Percentiles rank a stretch among this genome's conserved stretches.
phyloP scores from a whole-genome alignment of 1,139 yeast genomes.

The Saccharomyces hybrid region DNA sequence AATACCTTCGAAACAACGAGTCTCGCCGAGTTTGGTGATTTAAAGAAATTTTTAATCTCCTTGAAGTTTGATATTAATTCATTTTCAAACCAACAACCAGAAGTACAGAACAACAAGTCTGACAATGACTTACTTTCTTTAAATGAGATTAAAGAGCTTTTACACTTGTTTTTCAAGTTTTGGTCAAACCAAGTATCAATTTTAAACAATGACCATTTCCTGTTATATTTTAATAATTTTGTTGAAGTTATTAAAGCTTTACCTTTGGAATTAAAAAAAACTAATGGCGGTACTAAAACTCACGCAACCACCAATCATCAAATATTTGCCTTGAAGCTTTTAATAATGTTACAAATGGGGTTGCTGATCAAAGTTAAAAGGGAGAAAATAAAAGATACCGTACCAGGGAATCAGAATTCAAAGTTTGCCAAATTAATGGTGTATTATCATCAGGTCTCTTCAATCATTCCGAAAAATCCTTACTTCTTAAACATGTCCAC shows the following conservation, averaged over 20 bases:
- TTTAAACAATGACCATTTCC: slow-evolving; percentile 57
- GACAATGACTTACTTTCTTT: slow-evolving; percentile 9
- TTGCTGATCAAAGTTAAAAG: slow-evolving; percentile 34
- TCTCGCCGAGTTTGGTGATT: slow-evolving; percentile 26
- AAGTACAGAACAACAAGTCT: background rate
- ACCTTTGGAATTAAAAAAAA: slow-evolving; percentile 7
- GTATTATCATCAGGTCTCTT: slow-evolving; percentile 46
- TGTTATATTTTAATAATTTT: slow-evolving; percentile 48
- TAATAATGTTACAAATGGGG: slow-evolving; percentile 53
- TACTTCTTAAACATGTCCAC: slow-evolving; percentile 41
- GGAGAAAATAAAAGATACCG: slow-evolving; percentile 14
- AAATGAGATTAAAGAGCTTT: slow-evolving; percentile 30
- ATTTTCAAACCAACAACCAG: background rate
- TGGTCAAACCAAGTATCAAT: slow-evolving; percentile 73
- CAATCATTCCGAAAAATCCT: slow-evolving; percentile 39
- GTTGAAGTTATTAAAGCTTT: slow-evolving; percentile 37
- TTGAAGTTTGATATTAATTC: slow-evolving; percentile 18
- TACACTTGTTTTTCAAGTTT: slow-evolving; percentile 52
- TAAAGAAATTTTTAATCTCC: slow-evolving; percentile 18
- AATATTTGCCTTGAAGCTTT: slow-evolving; percentile 50
- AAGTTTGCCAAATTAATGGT: slow-evolving; percentile 27
- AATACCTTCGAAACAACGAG: slow-evolving; percentile 15
- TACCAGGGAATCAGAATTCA: background rate
- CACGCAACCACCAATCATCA: slow-evolving; percentile 30
- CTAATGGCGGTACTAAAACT: slow-evolving; percentile 20